A percentile compares a stretch with the other conserved stretches of the same genome.
Evolutionary conservation across 768 basidiomycete species (phyloP).

Genomic region (Grammothele lineata): DNA sequence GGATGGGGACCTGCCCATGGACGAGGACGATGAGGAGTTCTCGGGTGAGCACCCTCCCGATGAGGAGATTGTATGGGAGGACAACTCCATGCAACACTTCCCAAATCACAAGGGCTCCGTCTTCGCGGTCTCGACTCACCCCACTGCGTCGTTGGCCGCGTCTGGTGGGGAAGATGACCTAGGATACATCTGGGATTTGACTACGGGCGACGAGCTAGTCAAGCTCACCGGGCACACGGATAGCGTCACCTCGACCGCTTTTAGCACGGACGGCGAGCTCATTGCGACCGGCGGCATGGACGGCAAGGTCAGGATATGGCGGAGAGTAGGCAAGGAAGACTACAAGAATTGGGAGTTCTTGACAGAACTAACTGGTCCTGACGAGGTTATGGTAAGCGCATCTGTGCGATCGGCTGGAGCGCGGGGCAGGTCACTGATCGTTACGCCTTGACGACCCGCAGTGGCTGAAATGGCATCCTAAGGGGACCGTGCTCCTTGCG

Average conservation of each 20-base stretch:
- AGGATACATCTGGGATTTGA: conserved; percentile 90
- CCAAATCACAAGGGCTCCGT: conserved; percentile 69
- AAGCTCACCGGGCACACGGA: conserved; percentile 92
- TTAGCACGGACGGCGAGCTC: conserved; percentile 88
- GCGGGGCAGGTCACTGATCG: too few relatives aligned
- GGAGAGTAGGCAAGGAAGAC: conserved; percentile 70
- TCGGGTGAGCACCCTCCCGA: conserved; percentile 25
- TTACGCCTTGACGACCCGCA: conserved; percentile 26
- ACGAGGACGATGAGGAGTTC: conserved; percentile 46
- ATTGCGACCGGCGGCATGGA: conserved; percentile 98
- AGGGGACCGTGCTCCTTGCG: conserved; percentile 80
- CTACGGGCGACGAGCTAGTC: conserved; percentile 73
- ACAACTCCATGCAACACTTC: conserved; percentile 71
- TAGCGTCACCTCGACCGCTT: conserved; percentile 75
- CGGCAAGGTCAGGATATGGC: conserved; percentile 89
- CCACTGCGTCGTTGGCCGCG: conserved; percentile 73
- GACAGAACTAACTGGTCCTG: conserved; percentile 88
- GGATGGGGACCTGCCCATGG: conserved; percentile 69
- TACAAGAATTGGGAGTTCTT: conserved; percentile 91
- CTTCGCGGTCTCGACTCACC: conserved; percentile 82
- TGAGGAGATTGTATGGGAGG: conserved; percentile 35
- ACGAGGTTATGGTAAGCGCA: conserved; percentile 84
- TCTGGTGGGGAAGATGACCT: conserved; percentile 96
- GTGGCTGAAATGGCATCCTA: conserved; percentile 98
- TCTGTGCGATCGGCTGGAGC: too few relatives aligned